Evolutionary conservation across 1,284 basidiomycete genomes (phyloP).

Genomic region (Cutaneotrichosporon curvatum): DNA sequence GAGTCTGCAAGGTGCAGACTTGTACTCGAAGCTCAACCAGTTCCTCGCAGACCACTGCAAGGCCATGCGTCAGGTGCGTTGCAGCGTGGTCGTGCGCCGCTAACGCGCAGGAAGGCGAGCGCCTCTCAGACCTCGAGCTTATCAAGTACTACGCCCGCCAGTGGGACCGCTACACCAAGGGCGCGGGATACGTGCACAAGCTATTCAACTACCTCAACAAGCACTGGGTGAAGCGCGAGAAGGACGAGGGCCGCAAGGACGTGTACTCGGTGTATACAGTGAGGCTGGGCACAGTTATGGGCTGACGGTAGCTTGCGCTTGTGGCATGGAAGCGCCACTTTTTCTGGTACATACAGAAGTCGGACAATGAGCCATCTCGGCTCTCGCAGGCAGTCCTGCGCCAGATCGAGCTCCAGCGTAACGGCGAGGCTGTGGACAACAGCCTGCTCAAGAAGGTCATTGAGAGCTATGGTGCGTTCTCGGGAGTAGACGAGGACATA

Average conservation of each 20-base stretch:
- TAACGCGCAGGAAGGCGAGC: conserved; percentile 60
- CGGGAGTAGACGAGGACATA: background rate
- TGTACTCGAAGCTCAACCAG: conserved; percentile 79
- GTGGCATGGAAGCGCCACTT: conserved; percentile 93
- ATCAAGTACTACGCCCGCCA: conserved; percentile 85
- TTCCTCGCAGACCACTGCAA: conserved; percentile 79
- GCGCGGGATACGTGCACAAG: conserved; percentile 91
- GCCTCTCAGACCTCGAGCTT: conserved; percentile 75
- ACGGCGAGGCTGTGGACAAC: conserved; percentile 90
- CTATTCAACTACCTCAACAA: conserved; percentile 96
- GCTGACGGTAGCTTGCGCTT: conserved; percentile 65
- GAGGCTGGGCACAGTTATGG: conserved; percentile 37
- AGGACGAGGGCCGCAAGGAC: conserved; percentile 93
- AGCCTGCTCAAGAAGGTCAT: conserved; percentile 92
- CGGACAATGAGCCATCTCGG: conserved; percentile 58
- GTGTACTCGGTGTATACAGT: conserved; percentile 96
- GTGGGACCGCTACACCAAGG: conserved; percentile 95
- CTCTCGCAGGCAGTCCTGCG: conserved; percentile 82
- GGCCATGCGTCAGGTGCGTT: conserved; percentile 57
- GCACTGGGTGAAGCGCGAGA: conserved; percentile 98
- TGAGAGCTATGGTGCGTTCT: conserved; percentile 67
- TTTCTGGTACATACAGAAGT: conserved; percentile 72
- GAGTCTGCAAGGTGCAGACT: conserved; percentile 88
- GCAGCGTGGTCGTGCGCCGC: background rate
- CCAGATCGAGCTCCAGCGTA: conserved; percentile 85